A percentile compares a stretch with the other conserved stretches of the same genome.
Evolutionary conservation across 2,329 filamentous ascomycete species (phyloP).

Genomic region (Hypoxylon sp.): DNA sequence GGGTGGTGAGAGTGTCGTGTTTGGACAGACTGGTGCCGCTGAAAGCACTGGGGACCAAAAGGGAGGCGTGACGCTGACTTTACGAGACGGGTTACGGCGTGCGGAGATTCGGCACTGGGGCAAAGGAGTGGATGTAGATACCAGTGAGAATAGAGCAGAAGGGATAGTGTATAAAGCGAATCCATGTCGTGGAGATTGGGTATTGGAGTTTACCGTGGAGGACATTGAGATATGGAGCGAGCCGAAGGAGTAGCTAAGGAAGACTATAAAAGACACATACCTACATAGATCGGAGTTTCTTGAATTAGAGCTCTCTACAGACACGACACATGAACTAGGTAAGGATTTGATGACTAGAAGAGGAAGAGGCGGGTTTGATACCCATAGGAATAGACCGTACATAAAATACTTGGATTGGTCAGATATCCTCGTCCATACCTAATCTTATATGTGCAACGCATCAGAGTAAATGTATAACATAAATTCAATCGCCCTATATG

Average conservation of each 20-base stretch:
- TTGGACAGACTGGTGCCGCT: conserved; percentile 10
- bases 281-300: neutral
- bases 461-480: neutral
- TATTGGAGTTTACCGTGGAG: conserved; percentile 15
- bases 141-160: neutral
- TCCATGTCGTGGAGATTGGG: conserved; percentile 18
- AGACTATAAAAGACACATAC: neutral
- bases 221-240: conserved; percentile 36
- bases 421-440: neutral
- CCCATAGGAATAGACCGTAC: neutral
- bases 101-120: conserved; percentile 19
- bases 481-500: neutral
- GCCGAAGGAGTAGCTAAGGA: neutral
- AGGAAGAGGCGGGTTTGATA: neutral
- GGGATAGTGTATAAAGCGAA: conserved; percentile 24
- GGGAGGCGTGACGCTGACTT: conserved; percentile 10
- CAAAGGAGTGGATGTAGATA: neutral
- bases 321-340: neutral
- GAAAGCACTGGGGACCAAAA: neutral
- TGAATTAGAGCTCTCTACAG: neutral
- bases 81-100: conserved; percentile 19
- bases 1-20: conserved; percentile 12
- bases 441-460: neutral
- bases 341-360: neutral
- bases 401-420: neutral